Percentiles rank a stretch among this genome's conserved stretches.
Evolutionary conservation across 2,329 filamentous ascomycete species (phyloP).

Genomic region (Fusarium incarnatum): DNA sequence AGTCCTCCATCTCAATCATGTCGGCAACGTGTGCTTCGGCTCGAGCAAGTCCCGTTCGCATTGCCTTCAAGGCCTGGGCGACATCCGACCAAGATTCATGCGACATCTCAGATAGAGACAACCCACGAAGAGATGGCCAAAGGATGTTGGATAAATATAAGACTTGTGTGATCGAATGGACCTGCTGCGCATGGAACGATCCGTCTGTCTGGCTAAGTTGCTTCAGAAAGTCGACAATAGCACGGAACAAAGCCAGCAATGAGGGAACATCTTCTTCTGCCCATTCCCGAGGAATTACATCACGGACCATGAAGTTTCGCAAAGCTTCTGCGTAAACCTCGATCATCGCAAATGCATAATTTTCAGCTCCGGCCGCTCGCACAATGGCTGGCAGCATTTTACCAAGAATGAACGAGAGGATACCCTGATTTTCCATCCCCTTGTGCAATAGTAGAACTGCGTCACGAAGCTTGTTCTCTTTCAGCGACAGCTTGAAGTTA

Average conservation of each 20-base stretch:
- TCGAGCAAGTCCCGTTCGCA: slow-evolving; percentile 31
- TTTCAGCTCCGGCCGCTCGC: slow-evolving; percentile 50
- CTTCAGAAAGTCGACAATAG: slow-evolving; percentile 47
- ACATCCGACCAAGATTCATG: slow-evolving; percentile 38
- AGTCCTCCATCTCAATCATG: slow-evolving; percentile 30
- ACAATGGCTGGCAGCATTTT: slow-evolving; percentile 68
- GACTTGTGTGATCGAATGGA: slow-evolving; percentile 48
- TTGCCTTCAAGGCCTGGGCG: slow-evolving; percentile 24
- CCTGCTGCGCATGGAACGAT: slow-evolving; percentile 37
- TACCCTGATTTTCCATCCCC: slow-evolving; percentile 60
- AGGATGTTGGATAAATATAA: slow-evolving; percentile 47
- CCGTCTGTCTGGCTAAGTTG: slow-evolving; percentile 34
- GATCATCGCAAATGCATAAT: slow-evolving; percentile 60
- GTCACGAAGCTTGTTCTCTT: slow-evolving; percentile 60
- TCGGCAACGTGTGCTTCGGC: slow-evolving; percentile 38
- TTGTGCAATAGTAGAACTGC: slow-evolving; percentile 60
- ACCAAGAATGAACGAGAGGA: slow-evolving; percentile 61
- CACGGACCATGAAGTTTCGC: slow-evolving; percentile 50
- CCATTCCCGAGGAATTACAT: slow-evolving; percentile 54
- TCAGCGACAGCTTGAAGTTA: slow-evolving; percentile 67
- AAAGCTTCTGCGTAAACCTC: slow-evolving; percentile 63
- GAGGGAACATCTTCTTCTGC: slow-evolving; percentile 49
- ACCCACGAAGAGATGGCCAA: slow-evolving; percentile 47
- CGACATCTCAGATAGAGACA: slow-evolving; percentile 27
- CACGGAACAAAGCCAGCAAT: slow-evolving; percentile 50